Conservation (phyloP, 2,329 filamentous ascomycete genomes). For the Beauveria pseudobassiana region DNA sequence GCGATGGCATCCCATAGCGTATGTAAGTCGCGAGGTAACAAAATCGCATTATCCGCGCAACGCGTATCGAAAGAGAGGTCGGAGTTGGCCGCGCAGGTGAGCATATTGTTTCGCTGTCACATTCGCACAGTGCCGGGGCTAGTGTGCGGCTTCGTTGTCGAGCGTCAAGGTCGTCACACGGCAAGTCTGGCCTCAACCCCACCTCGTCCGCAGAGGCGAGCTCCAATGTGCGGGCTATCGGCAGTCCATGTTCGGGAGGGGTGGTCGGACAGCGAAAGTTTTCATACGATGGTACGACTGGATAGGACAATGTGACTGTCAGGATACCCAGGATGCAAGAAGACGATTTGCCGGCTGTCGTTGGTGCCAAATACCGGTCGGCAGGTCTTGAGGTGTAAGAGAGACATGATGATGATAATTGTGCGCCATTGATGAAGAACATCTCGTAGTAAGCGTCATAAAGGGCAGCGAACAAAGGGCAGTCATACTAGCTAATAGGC, state of each 20-base stretch:
- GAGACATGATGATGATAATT: too few species aligned
- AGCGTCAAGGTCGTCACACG: conserved; percentile 1
- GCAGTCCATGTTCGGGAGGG: background rate
- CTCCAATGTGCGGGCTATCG: background rate
- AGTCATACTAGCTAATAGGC: too few species aligned
- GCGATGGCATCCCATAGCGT: conserved; percentile 7
- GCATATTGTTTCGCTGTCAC: conserved; percentile 12
- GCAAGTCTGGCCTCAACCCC: conserved; percentile 1
- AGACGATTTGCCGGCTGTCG: too few species aligned
- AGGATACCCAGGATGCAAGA: too few species aligned
- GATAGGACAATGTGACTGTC: background rate
- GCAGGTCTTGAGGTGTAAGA: too few species aligned
- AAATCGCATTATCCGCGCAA: conserved; percentile 10
- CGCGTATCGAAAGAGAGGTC: conserved; percentile 4
- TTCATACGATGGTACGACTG: background rate
- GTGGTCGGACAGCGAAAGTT: background rate
- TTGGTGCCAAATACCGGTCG: too few species aligned
- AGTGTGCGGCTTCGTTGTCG: conserved; percentile 8
- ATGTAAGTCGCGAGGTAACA: conserved; percentile 7
- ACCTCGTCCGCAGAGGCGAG: conserved; percentile 6
- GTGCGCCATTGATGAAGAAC: too few species aligned
- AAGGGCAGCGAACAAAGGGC: too few species aligned
- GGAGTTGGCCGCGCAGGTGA: conserved; percentile 6
- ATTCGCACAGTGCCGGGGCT: conserved; percentile 8
- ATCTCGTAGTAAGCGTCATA: too few species aligned